Evolutionary conservation across 2,329 filamentous ascomycete genomes (phyloP), one percentile per base, ranked within the genome.

Genomic region (Phialophora chinensis): DNA sequence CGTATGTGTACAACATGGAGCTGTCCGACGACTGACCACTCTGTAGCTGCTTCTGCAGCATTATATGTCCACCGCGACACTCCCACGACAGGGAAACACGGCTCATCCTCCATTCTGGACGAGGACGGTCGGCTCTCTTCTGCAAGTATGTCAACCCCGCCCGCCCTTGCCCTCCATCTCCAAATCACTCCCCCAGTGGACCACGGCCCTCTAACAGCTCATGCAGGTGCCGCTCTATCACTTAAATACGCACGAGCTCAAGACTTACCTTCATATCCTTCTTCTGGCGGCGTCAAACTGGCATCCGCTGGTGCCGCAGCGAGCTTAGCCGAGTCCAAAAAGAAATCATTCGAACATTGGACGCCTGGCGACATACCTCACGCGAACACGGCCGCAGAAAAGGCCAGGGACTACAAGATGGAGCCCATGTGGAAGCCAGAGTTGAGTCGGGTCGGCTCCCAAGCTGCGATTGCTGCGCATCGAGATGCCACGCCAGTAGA

Each of bases 201-300:
- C 38, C 31, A 35, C 11, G 17, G 57, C 29, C 53, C 63, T 59
- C 65, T 74, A 42, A 74, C 72, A 29, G 42, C 54, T 63, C 25
- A 49, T 20, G n/a, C 68, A 88, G 86, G 86, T 71, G 86, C 86
- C 61, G 86, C 86, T 23, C 78, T 85, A 58, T 87, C 85, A 61
- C 81, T 93, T 66, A 90, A 88, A 77, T 91, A 92, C 81, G 91
- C 91, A 66, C 85, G 87, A 73, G 86, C 90, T 52, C 83, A 87
- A 74, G 88, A 91, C 72, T 85, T 95, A 25, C 91, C 91, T 44
- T 91, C 89, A 74, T 94, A 85, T 73, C 91, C 91, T 12, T 88
- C 89, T 10, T 77, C 83, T 65, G 90, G 91, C 44, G 78, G 77
- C 29, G 76, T 82, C 57, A 80, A 80, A 64, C 78, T 82, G 55